Evolutionary conservation across 2,329 filamentous ascomycete genomes (phyloP), one percentile per base, ranked within the genome.

Genomic region (Aphanoascus verrucosus): DNA sequence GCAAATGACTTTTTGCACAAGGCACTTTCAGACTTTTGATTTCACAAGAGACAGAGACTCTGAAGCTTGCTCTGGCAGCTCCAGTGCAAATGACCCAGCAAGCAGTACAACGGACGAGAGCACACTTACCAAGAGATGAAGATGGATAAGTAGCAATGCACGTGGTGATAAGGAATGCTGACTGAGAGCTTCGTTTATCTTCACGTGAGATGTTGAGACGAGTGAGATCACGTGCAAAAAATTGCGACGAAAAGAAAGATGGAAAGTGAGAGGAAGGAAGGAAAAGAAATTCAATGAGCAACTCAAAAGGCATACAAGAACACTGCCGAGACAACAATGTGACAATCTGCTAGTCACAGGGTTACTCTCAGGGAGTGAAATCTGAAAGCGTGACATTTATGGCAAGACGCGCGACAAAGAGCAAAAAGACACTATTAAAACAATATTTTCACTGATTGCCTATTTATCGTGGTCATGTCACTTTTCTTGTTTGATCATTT

Each of bases 401-500:
- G 41, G 28, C 17, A 23, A 3, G 14, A 44, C 19, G 5, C 4
- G n/a, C 14, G 17, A 37, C 34, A 48, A 38, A 38, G 45, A 38
- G 17, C 14, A 17, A 19, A 2, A 9, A 15, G 20, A 17, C 20
- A 44, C 23, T 52, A 52, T 52, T 45, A 37, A 32, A 52, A 52
- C 37, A 43, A 28, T 52, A 44, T 44, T 45, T 49, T 37, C 17
- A 52, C 44, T 52, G 49, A 15, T 52, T 52, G 40, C 38, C 28
- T 52, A 38, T 44, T 28, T 31, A 19, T 42, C 7, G 38, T 41
- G 40, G 34, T 48, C 32, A 44, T 45, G 34, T 52, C 41, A 45
- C 40, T 52, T 52, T 52, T 44, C 20, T 19, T 49, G 46, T 49
- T 49, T 45, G 34, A 45, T 52, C 41, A 52, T 52, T 44, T 40